Percentiles rank a stretch among this genome's conserved stretches.
phyloP scores from a whole-genome alignment of 2,329 filamentous ascomycete species.

The Exophiala spinifera region DNA sequence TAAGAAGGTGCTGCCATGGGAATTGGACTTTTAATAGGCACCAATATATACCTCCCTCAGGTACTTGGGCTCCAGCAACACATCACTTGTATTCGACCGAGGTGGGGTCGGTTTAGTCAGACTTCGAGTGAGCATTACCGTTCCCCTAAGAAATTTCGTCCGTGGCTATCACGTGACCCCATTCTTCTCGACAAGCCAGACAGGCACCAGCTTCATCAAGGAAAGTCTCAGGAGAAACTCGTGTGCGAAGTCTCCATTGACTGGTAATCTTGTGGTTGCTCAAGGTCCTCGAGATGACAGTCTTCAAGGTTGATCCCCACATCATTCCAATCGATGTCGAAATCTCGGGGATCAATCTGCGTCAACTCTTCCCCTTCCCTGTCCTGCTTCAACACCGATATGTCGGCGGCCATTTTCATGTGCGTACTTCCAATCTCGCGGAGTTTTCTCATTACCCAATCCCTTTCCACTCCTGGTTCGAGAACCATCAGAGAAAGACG shows the following conservation, averaged over 20 bases:
- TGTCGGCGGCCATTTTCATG: constrained; percentile 29
- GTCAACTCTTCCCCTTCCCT: background rate
- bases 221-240: background rate
- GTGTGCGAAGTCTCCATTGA: no score
- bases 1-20: no score
- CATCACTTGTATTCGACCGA: no score
- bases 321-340: constrained; percentile 1
- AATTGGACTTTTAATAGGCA: no score
- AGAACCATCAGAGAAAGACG: constrained; percentile 25
- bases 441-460: constrained; percentile 26
- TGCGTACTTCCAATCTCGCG: constrained; percentile 25
- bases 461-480: constrained; percentile 20
- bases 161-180: background rate
- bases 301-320: background rate
- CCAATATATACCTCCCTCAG: background rate
- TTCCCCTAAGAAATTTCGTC: constrained; percentile 13
- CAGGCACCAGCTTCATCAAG: no score
- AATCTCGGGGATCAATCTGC: background rate
- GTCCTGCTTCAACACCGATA: constrained; percentile 8
- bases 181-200: no score
- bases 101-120: background rate
- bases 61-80: no score
- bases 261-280: background rate
- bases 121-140: constrained; percentile 5
- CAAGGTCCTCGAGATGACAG: background rate